These are phyloP conservation scores for Candida sanyaensis DNA, from an alignment of 1,139 yeast species.

Conservation along the genomic window DNA sequence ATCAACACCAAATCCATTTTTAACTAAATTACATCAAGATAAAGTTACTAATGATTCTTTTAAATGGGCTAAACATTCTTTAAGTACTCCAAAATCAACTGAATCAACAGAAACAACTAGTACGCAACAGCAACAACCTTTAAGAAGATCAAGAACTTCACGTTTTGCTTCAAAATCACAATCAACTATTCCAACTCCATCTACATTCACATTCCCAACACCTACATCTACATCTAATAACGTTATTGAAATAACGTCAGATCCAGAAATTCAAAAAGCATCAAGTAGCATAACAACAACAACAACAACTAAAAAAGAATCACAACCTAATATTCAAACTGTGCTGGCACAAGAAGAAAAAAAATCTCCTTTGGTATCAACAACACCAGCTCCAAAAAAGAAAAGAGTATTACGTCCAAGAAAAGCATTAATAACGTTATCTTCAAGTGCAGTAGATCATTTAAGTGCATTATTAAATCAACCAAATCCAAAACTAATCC, in stretches of 20 bases:
- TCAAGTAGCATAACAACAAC: slow-evolving; percentile 9
- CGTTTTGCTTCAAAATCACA: slow-evolving; percentile 27
- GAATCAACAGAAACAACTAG: slow-evolving; percentile 6
- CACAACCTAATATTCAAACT: not conserved
- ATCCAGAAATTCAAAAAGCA: slow-evolving; percentile 14
- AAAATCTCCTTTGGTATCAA: slow-evolving; percentile 10
- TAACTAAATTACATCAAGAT: slow-evolving; percentile 28
- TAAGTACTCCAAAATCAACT: slow-evolving; percentile 14
- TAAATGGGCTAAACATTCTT: slow-evolving; percentile 26
- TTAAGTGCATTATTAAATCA: slow-evolving; percentile 65
- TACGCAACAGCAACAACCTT: slow-evolving; percentile 20
- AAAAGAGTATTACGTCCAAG: slow-evolving; percentile 74
- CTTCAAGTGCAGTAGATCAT: slow-evolving; percentile 74
- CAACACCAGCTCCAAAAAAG: slow-evolving; percentile 23
- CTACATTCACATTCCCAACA: slow-evolving; percentile 13
- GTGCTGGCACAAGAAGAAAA: slow-evolving; percentile 8
- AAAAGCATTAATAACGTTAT: slow-evolving; percentile 82
- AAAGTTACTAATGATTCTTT: slow-evolving; percentile 14
- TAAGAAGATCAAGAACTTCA: slow-evolving; percentile 41
- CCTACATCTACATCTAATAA: slow-evolving; percentile 9
- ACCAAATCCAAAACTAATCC: slow-evolving; percentile 85
- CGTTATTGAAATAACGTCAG: slow-evolving; percentile 13
- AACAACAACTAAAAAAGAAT: not conserved
- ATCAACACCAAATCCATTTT: slow-evolving; percentile 22
- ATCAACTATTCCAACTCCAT: slow-evolving; percentile 2